Percentiles rank a stretch among this genome's conserved stretches.
phyloP scores from a whole-genome alignment of 2,329 filamentous ascomycete genomes.

The Aspergillus carbonarius region DNA sequence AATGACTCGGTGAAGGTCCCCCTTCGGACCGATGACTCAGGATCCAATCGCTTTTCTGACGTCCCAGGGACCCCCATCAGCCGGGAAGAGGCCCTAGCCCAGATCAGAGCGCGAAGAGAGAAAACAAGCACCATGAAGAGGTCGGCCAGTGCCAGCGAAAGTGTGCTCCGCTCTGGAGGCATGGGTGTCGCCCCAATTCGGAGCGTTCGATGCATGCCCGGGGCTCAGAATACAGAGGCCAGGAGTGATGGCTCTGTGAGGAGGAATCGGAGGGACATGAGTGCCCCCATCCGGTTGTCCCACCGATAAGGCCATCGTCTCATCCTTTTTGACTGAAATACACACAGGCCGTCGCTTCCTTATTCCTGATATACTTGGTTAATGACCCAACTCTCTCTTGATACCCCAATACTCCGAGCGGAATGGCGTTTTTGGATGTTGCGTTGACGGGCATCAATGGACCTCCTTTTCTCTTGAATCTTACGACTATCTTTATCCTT shows the following conservation, averaged over 20 bases:
- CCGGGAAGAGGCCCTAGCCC: conserved; percentile 50
- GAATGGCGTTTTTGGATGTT: conserved; percentile 11
- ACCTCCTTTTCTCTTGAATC: background rate
- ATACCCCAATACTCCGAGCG: conserved; percentile 31
- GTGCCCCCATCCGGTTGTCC: conserved; percentile 38
- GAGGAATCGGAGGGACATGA: conserved; percentile 36
- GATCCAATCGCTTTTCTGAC: conserved; percentile 24
- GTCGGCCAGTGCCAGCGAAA: conserved; percentile 42
- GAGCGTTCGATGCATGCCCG: conserved; percentile 33
- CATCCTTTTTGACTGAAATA: background rate
- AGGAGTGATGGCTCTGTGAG: conserved; percentile 29
- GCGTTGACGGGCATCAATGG: background rate
- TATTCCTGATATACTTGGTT: conserved; percentile 10
- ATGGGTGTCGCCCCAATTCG: conserved; percentile 27
- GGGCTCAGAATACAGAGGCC: conserved; percentile 30
- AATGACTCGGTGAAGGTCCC: conserved; percentile 34
- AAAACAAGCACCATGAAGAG: conserved; percentile 45
- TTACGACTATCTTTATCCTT: background rate
- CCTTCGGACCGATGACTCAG: conserved; percentile 28
- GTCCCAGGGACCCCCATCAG: conserved; percentile 46
- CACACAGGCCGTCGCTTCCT: background rate
- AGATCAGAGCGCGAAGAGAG: conserved; percentile 49
- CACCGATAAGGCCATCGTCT: conserved; percentile 20
- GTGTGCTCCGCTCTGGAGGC: conserved; percentile 27
- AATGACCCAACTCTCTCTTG: conserved; percentile 16